Base-by-base conservation (phyloP, 2,329 filamentous ascomycete species). In the Paraconiothyrium sp. region DNA sequence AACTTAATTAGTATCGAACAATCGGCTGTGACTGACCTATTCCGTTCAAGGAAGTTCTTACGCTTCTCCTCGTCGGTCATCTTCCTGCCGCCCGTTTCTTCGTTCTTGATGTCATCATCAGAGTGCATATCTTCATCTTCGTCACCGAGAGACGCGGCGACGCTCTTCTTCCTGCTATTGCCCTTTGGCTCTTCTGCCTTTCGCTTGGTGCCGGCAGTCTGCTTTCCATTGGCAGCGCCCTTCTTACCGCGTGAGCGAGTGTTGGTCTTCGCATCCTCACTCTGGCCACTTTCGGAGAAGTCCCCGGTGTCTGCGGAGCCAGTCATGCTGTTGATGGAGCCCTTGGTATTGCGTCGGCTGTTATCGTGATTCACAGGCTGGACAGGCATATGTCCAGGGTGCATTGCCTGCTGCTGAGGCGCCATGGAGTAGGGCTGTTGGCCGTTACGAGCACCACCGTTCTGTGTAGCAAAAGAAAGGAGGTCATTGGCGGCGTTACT, bases 11-110 rank as follows among this genome's bases (percentile, higher is more conserved):
- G 7, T 16, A n/a, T 22, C 14, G n/a, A 1, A 20, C 10, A 4
- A 32, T 8, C 51, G 9, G 35, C 52, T 35, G 44, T 16, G 51
- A 82, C 88, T 72, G 88, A 97, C 94, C 94, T 89, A 79, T 99
- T 99, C 32, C 95, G 87, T 76, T 99, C 95, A 2, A 99, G 84
- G 79, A 99, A 99, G 77, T 98, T 99, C 82, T 96, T 97, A 46
- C 95, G 88, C 84, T 99, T 99, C 83, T 99, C 95, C 75, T 98
- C 95, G 59, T 98, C 95, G 0, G 94, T 97, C 93, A 97, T 97
- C 84, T 97, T 97, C 78, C 89, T 91, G 46, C 84, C 83, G 71
- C 90, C 39, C 24, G 66, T 68, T n/a, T 74, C 71, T 44, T 81
- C 79, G 57, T 65, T 62, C 54, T 79, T 77, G 41, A 70, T 66